A percentile compares a stretch with the other conserved stretches of the same genome.
Evolutionary conservation across 495 filamentous ascomycete species (phyloP).

Genomic region (Corynascus novoguineensis): DNA sequence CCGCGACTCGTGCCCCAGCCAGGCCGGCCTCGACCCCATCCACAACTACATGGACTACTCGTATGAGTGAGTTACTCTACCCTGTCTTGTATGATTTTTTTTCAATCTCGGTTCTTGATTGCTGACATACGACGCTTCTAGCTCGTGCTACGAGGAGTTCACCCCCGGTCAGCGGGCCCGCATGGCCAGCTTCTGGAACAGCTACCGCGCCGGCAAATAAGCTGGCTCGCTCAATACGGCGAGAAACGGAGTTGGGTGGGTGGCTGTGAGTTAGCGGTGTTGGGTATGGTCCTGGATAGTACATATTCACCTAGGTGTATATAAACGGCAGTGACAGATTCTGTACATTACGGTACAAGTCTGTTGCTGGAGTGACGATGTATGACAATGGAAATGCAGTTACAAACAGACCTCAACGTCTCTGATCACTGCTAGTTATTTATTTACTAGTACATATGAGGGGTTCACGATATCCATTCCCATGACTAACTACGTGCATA

Average conservation of each 20-base stretch:
- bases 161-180: constrained; percentile 41
- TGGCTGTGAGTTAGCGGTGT: not conserved
- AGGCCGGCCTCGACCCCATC: constrained; percentile 51
- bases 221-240: not conserved
- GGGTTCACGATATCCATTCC: too few relatives aligned
- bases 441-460: too few relatives aligned
- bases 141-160: constrained; percentile 45
- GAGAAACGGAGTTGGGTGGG: not conserved
- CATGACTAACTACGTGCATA: too few relatives aligned
- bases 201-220: constrained; percentile 34
- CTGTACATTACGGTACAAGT: too few relatives aligned
- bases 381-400: too few relatives aligned
- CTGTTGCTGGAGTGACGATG: too few relatives aligned
- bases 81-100: not conserved
- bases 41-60: constrained; percentile 64
- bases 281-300: too few relatives aligned
- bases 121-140: constrained; percentile 3
- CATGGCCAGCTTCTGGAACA: constrained; percentile 40
- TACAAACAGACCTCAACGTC: too few relatives aligned
- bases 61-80: constrained; percentile 41
- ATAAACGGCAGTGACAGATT: too few relatives aligned
- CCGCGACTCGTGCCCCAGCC: constrained; percentile 49
- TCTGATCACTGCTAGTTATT: too few relatives aligned
- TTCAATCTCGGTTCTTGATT: not conserved
- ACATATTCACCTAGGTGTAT: too few relatives aligned